phyloP scores from a whole-genome alignment of 179 eudicot genomes.

The Beta corolliflora region DNA sequence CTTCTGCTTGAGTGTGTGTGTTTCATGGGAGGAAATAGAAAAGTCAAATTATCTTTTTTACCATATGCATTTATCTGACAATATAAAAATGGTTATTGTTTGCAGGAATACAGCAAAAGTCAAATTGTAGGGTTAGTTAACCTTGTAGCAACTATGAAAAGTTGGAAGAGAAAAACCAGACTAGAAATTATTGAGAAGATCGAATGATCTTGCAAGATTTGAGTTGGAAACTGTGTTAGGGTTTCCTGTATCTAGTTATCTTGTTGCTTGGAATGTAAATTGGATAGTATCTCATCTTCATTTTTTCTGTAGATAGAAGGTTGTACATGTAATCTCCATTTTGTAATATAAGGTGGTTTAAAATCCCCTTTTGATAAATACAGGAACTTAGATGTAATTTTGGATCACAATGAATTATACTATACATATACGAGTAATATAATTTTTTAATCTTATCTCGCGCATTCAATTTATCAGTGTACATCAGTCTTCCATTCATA shows the following conservation, averaged over 20 bases:
- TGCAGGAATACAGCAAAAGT: constrained; percentile 77
- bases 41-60: not conserved
- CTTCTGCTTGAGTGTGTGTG: not conserved
- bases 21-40: not conserved
- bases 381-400: constrained; percentile 26
- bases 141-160: constrained; percentile 90
- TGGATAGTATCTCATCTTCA: constrained; percentile 13
- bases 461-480: not conserved
- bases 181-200: constrained; percentile 86
- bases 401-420: constrained; percentile 11
- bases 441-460: not conserved
- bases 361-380: not conserved
- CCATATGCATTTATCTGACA: constrained; percentile 2
- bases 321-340: constrained; percentile 43
- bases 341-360: constrained; percentile 36
- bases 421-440: not conserved
- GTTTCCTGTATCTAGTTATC: not conserved
- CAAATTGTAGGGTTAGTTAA: constrained; percentile 79
- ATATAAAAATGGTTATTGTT: not conserved
- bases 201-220: constrained; percentile 35
- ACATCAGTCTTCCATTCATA: not conserved
- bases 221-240: constrained; percentile 6
- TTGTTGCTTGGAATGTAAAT: constrained; percentile 37
- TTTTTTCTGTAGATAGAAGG: constrained; percentile 27
- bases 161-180: constrained; percentile 92